phyloP scores from a whole-genome alignment of 228 moss, liverwort and hornwort genomes.

The Sphagnum magellanicum region DNA sequence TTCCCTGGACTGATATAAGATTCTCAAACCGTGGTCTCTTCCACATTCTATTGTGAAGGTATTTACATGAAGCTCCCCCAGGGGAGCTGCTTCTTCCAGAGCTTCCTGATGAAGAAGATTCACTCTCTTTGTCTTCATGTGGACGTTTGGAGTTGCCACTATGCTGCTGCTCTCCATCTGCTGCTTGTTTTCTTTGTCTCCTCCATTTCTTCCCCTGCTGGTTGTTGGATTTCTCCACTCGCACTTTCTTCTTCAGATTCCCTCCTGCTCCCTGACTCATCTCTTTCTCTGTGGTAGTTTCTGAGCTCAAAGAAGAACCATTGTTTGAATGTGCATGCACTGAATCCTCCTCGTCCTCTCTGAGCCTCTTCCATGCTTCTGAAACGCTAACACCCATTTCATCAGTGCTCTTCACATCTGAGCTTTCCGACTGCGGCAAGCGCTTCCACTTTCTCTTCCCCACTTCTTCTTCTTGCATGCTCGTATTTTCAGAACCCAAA shows the following conservation, averaged over 20 bases:
- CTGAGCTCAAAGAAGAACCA: constrained; percentile 34
- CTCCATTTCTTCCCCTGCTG: constrained; percentile 23
- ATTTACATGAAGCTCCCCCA: constrained; percentile 24
- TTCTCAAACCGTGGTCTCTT: constrained; percentile 53
- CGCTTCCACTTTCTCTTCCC: too few species aligned
- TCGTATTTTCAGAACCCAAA: too few species aligned
- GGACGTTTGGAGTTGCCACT: constrained; percentile 15
- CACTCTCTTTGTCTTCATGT: constrained; percentile 24
- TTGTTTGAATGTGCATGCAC: constrained; percentile 30
- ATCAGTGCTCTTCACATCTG: not conserved
- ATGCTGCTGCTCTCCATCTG: constrained; percentile 6
- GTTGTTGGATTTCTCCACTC: constrained; percentile 15
- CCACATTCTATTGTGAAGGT: constrained; percentile 32
- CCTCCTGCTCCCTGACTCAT: constrained; percentile 2
- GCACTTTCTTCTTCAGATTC: constrained; percentile 23
- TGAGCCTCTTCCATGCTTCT: constrained; percentile 57
- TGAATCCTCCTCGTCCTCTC: constrained; percentile 22
- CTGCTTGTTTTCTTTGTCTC: constrained; percentile 19
- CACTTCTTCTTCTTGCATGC: too few species aligned
- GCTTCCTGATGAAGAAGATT: constrained; percentile 20
- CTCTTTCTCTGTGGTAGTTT: constrained; percentile 15
- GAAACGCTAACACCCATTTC: constrained; percentile 37
- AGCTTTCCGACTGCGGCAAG: too few species aligned
- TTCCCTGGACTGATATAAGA: constrained; percentile 30
- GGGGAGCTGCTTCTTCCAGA: constrained; percentile 5